Base-by-base conservation (phyloP, 805 yeast species). In the Pichia ethanolica region DNA sequence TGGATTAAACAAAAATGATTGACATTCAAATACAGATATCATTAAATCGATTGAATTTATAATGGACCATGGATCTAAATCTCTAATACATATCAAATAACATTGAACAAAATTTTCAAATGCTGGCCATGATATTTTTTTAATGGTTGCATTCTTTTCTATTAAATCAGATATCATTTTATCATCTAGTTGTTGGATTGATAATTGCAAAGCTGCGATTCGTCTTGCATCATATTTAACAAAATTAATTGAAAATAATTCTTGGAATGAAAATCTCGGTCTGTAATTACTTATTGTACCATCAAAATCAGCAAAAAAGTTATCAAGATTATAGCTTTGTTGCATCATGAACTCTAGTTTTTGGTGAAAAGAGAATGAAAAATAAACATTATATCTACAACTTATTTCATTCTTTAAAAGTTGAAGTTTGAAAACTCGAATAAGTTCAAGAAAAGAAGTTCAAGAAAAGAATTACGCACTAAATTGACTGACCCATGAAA, bases 51-150 rank as follows among this genome's bases (percentile, higher is more conserved):
- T 79, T 1, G 83, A 77, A 36, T 72, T 72, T 5, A 79, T 57
- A 1, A 70, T 49, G 0, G 85, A 79, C 77, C 78, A 71, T 0
- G 86, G 82, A 54, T 81, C 74, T 43, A 81, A 53, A 56, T 78
- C 79, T 47, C 77, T 66, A 28, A 74, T 64, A 34, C 73, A 66
- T 34, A 62, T 57, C 11, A 81, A 57, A 55, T 75, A 81, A 20
- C 72, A 65, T 0, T 61, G 57, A 0, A 78, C 60, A 10, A 76
- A 56, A 9, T 65, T 66, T 44, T 73, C 75, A 55, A 81, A 77
- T 0, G 79, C 73, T 1, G 65, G 56, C 66, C 72, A 71, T 28
- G 51, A 43, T 69, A 63, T 25, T 66, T 71, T 14, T 63, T 62
- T 36, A 59, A 70, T 10, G 57, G 54, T 42, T 49, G 42, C 47